Evolutionary conservation across 139 green algal species (phyloP), one percentile per base, ranked within the genome.

Genomic region (Asterochloris erici): DNA sequence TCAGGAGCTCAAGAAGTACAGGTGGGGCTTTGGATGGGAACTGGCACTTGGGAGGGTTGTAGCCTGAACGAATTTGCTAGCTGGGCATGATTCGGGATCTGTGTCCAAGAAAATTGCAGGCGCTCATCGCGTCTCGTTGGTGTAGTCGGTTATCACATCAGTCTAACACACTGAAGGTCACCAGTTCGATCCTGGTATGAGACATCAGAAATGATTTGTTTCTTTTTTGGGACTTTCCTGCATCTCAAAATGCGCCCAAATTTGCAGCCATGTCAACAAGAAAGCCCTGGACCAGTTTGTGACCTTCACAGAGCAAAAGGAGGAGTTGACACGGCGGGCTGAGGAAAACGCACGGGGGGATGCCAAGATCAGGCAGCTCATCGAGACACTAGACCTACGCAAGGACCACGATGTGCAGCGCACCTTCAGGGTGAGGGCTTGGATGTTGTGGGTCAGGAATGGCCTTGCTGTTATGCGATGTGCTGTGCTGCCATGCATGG

Each of bases 371-470:
- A 81, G 84, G 63, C 90, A 97, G 84, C 91, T 98, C 16, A 97
- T 99, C 68, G 63, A 82, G 0, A 89, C 89, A 23, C 92, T 99
- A 78, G 97, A 99, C 88, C 85, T 93, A 86, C 94, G 95, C 79
- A 99, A 99, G 90, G 95, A 99, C 82, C 95, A 99, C 88, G 91
- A 94, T 29, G 95, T 99, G 54, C 94, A 99, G 91, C 91, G 95
- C 78, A 99, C 97, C 27, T 99, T 99, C 92, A 98, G 98, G 88
- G 91, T 76, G 64, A 12, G 82, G 47, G 29, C 29, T 78, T 78
- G 26, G 21, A 9, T 6, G 66, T 71, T 71, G 19, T 9, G 66
- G 21, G 21, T 9, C 66, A 71, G 66, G 21, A 71, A 26, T 4
- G 19, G 10, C 66, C 66, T 63, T 28, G 62, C 74, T 78, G 29